Evolutionary conservation across 768 basidiomycete species (phyloP), one percentile per base, ranked within the genome.

Genomic region (Calocybe indica): DNA sequence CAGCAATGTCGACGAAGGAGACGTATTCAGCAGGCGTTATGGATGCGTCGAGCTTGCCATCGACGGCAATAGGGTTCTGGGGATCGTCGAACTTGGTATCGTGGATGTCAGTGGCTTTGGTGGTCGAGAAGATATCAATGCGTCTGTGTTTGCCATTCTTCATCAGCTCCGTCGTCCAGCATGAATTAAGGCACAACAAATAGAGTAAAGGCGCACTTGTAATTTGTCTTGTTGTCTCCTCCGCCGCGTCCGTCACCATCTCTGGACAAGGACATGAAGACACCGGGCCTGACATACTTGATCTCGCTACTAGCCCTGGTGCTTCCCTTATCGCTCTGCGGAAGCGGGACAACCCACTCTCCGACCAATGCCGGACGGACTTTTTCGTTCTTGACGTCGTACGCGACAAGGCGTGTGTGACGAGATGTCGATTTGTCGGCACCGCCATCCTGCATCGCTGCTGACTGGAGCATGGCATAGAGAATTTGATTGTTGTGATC

Each of bases 361-460:
- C 78, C 80, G 7, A 70, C 59, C 7, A 84, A 62, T 8, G 50
- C 51, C 0, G 79, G 71, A 7, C 57, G 60, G 7, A 54, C 45
- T 0, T 57, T 47, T 0, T 67, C 58, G 34, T 65, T 55, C 1
- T 70, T 64, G 35, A 83, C 61, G 55, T 83, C 67, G 51, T 74
- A 86, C 0, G 75, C 76, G 37, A 83, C 60, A 28, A 85, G 64
- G 11, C 83, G 74, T 3, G 81, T 79, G 60, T 69, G 78, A 6
- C 76, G 65, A 0, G 72, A 70, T 7, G 74, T 78, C 4, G 56
- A 60, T 51, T 76, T 73, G 46, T 70, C 62, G 35, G 56, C 52
- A 0, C 78, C 79, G n/a, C 82, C 79, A 52, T 84, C 83, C 52
- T 85, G 83, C 3, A 81, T 72, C 1, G 77, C 71, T 0, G 80